phyloP scores from a whole-genome alignment of 768 basidiomycete species.

The Podaxis pistillaris region DNA sequence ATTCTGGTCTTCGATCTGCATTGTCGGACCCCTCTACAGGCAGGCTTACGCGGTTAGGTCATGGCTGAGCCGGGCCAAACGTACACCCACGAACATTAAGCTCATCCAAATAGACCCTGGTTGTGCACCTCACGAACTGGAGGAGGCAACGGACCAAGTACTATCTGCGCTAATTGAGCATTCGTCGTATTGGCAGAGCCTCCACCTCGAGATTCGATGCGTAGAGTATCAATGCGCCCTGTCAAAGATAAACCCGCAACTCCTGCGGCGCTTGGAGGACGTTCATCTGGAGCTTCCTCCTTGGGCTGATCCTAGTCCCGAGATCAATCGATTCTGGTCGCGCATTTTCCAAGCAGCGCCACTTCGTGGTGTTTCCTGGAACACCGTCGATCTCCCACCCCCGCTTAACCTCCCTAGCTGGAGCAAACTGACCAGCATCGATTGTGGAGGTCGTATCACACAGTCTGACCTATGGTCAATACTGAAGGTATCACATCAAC shows the following conservation, averaged over 20 bases:
- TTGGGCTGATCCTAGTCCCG: background rate
- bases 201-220: conserved; percentile 5
- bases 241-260: background rate
- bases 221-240: background rate
- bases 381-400: background rate
- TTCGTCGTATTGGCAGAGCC: background rate
- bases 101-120: background rate
- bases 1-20: background rate
- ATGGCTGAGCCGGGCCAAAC: background rate
- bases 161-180: background rate
- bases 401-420: background rate
- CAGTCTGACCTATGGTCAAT: background rate
- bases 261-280: background rate
- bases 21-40: background rate
- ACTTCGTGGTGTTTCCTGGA: background rate
- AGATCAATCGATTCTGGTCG: background rate
- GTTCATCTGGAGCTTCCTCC: background rate
- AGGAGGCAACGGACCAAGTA: background rate
- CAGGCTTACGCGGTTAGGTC: background rate
- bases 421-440: background rate
- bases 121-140: background rate
- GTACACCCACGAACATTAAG: background rate
- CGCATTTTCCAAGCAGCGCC: background rate
- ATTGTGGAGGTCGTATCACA: background rate
- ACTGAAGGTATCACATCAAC: background rate